These are phyloP conservation scores for Raffaelea arxii DNA, from an alignment of 2,329 filamentous ascomycete genomes.

Conservation along the genomic window DNA sequence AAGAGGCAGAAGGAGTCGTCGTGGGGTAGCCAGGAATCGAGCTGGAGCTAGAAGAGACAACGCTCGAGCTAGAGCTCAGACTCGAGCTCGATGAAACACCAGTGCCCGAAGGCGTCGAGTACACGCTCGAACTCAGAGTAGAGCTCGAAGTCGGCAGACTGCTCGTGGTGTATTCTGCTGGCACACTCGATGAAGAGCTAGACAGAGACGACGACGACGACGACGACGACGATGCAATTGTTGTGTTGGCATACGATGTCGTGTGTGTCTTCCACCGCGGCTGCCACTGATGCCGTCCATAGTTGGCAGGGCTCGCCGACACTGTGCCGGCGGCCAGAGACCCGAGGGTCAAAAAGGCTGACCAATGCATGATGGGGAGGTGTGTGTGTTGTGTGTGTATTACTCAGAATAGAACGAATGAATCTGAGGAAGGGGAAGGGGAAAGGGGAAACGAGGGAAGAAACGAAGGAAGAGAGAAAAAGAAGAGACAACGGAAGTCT, in stretches of 20 bases:
- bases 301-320: conserved; percentile 3
- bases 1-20: no score
- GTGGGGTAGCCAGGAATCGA: no score
- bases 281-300: not conserved
- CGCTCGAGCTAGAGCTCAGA: not conserved
- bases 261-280: not conserved
- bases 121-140: no score
- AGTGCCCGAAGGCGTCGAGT: no score
- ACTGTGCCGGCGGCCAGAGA: conserved; percentile 5
- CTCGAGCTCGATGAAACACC: not conserved
- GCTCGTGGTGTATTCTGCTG: no score
- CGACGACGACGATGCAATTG: not conserved
- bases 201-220: no score
- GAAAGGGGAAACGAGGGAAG: not conserved
- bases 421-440: not conserved
- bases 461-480: not conserved
- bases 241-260: not conserved
- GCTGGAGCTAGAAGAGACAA: not conserved
- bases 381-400: no score
- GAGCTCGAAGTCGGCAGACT: no score
- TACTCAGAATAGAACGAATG: not conserved
- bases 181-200: no score
- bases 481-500: not conserved
- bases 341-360: conserved; percentile 8
- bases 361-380: conserved; percentile 8